Conservation (phyloP, 495 filamentous ascomycete genomes). For the Terfezia claveryi region DNA sequence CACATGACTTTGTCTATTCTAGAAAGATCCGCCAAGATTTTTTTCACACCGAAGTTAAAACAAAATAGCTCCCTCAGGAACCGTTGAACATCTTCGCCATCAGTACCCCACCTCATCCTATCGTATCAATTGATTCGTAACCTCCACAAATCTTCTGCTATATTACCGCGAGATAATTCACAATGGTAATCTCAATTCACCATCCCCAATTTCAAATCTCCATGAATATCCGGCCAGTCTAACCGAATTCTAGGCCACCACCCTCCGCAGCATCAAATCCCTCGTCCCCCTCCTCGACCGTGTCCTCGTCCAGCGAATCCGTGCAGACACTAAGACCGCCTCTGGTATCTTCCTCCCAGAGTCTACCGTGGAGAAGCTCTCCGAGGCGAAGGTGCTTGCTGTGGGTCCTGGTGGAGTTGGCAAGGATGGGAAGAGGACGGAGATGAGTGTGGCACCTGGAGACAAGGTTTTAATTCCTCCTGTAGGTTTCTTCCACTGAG, state of each 20-base stretch:
- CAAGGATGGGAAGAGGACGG: conserved; percentile 66
- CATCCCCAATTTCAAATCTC: neutral
- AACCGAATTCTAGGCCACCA: conserved; percentile 27
- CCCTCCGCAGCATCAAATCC: conserved; percentile 86
- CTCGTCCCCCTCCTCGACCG: conserved; percentile 95
- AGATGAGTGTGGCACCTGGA: conserved; percentile 56
- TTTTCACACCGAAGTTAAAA: too few species aligned
- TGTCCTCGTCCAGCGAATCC: conserved; percentile 92
- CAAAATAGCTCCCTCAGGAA: too few species aligned
- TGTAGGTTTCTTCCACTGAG: conserved; percentile 33
- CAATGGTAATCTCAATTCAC: conserved; percentile 18
- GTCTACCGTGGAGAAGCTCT: conserved; percentile 89
- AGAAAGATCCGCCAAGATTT: too few species aligned
- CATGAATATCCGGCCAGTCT: neutral
- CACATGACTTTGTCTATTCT: too few species aligned
- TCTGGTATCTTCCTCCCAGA: conserved; percentile 94
- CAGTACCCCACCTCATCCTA: too few species aligned
- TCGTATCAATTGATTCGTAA: neutral
- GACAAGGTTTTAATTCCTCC: conserved; percentile 94
- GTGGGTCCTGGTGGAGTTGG: conserved; percentile 75
- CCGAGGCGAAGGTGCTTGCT: conserved; percentile 86
- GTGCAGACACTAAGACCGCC: conserved; percentile 89
- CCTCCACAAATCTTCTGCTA: neutral
- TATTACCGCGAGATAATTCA: conserved; percentile 9
- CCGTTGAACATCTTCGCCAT: too few species aligned